These are phyloP conservation scores for Diaporthe capsici DNA, from an alignment of 2,329 filamentous ascomycete species.

Conservation along the genomic window DNA sequence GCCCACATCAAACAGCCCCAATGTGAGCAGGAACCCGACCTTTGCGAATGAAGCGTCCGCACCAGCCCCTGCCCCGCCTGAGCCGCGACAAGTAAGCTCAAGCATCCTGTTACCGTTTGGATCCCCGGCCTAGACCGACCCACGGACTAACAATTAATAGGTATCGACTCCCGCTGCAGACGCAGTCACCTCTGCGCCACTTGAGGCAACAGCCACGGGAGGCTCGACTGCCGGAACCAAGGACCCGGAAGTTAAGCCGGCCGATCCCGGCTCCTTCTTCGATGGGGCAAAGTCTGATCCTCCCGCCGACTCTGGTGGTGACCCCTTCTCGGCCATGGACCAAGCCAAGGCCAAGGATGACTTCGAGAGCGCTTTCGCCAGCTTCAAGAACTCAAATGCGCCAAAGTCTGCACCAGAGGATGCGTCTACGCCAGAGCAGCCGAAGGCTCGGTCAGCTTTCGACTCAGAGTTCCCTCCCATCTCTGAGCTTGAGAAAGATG, in stretches of 20 bases:
- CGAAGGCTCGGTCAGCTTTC: conserved; percentile 67
- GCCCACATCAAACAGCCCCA: conserved; percentile 70
- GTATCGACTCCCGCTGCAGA: conserved; percentile 43
- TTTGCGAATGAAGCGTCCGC: conserved; percentile 69
- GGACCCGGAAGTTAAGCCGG: conserved; percentile 35
- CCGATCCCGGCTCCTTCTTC: conserved; percentile 38
- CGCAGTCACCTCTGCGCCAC: conserved; percentile 47
- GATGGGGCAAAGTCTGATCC: conserved; percentile 33
- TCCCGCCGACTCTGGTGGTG: conserved; percentile 48
- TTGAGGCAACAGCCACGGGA: conserved; percentile 51
- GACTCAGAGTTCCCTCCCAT: conserved; percentile 93
- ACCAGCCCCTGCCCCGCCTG: conserved; percentile 73
- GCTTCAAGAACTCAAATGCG: conserved; percentile 70
- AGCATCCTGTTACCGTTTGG: conserved; percentile 78
- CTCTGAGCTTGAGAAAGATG: conserved; percentile 84
- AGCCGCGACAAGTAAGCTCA: conserved; percentile 83
- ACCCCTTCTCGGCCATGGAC: conserved; percentile 68
- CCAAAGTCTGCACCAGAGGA: conserved; percentile 61
- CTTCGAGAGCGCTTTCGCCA: conserved; percentile 88
- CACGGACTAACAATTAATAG: conserved; percentile 44
- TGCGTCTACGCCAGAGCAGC: conserved; percentile 54
- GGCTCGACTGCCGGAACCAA: conserved; percentile 40
- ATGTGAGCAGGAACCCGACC: conserved; percentile 74
- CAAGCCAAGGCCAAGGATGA: conserved; percentile 80
- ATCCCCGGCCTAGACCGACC: conserved; percentile 72